phyloP scores from a whole-genome alignment of 495 filamentous ascomycete species.

The Penicillium goetzii region DNA sequence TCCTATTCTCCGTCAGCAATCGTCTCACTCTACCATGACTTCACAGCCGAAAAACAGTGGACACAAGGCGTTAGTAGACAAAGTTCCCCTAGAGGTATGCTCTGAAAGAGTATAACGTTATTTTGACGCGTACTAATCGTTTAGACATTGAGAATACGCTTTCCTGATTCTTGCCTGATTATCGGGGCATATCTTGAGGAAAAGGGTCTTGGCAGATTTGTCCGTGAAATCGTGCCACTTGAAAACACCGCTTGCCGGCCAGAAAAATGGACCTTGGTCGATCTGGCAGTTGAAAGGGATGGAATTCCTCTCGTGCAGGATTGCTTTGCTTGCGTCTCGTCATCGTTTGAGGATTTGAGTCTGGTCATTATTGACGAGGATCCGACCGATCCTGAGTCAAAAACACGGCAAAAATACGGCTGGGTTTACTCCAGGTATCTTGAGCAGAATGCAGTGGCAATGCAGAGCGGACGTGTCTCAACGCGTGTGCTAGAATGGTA shows the following conservation, averaged over 20 bases:
- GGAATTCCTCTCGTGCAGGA: not conserved
- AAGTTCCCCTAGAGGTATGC: not conserved
- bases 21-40: not conserved
- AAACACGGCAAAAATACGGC: not conserved
- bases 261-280: not conserved
- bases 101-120: not conserved
- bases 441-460: not conserved
- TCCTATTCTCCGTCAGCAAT: not conserved
- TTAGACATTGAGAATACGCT: not conserved
- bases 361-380: not conserved
- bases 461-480: not conserved
- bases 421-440: not conserved
- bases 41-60: not conserved
- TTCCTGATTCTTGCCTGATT: not conserved
- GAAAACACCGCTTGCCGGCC: not conserved
- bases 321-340: not conserved
- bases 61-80: not conserved
- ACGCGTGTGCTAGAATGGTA: not conserved
- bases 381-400: not conserved
- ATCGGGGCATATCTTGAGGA: not conserved
- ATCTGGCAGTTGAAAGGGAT: not conserved
- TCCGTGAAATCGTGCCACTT: not conserved
- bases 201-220: not conserved
- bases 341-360: not conserved
- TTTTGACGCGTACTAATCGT: not conserved